phyloP scores from a whole-genome alignment of 1,284 basidiomycete species.

The Serendipita sp. region DNA sequence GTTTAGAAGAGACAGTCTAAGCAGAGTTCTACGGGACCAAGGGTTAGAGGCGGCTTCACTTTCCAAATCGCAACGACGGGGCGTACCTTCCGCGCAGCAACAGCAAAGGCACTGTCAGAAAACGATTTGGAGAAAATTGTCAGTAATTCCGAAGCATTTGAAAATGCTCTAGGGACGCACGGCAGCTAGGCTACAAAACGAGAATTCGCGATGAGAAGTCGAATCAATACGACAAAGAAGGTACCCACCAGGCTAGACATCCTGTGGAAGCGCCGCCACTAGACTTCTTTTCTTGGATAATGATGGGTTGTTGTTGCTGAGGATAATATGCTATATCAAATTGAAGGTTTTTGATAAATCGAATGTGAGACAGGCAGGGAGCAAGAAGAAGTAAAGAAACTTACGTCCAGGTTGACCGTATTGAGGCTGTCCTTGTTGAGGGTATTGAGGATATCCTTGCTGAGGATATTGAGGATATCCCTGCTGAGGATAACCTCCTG shows the following conservation, averaged over 20 bases:
- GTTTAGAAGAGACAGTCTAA: constrained; percentile 1
- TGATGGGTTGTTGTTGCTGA: not conserved
- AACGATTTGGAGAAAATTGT: not conserved
- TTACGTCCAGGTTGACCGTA: constrained; percentile 1
- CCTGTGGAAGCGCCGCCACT: constrained; percentile 1
- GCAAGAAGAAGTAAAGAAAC: not conserved
- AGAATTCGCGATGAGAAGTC: not conserved
- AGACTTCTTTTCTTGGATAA: not conserved
- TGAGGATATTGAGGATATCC: not conserved
- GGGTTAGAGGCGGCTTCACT: not conserved
- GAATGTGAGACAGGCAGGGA: not conserved
- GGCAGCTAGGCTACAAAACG: not conserved
- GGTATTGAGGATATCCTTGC: not conserved
- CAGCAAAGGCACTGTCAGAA: not conserved
- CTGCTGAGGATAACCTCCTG: not conserved
- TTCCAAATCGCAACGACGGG: not conserved
- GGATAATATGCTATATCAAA: not conserved
- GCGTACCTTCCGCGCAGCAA: not conserved
- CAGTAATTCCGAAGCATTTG: not conserved
- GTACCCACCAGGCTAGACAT: not conserved
- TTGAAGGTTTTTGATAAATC: not conserved
- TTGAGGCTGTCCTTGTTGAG: not conserved
- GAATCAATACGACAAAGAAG: not conserved
- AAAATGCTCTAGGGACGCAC: not conserved
- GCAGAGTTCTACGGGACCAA: not conserved